phyloP scores from a whole-genome alignment of 2,329 filamentous ascomycete genomes.

The Colletotrichum endophyticum region DNA sequence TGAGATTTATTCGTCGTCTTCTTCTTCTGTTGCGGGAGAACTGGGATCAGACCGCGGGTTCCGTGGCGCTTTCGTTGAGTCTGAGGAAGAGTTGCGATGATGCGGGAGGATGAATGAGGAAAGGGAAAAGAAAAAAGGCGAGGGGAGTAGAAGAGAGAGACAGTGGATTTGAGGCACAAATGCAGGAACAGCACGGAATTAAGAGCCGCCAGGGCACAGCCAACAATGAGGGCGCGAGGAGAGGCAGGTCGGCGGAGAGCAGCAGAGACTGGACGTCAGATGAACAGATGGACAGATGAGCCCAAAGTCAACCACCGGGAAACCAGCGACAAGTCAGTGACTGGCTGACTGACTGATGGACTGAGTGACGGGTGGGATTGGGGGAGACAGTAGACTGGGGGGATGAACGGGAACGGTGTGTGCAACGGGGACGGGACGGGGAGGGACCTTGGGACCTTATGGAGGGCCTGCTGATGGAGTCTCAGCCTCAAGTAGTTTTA shows the following conservation, averaged over 20 bases:
- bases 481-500: slow-evolving; percentile 39
- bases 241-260: neutral
- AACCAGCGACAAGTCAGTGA: slow-evolving; percentile 1
- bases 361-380: neutral
- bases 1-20: neutral
- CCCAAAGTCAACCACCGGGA: slow-evolving; percentile 10
- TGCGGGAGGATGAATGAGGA: neutral
- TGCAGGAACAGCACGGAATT: slow-evolving; percentile 28
- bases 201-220: slow-evolving; percentile 20
- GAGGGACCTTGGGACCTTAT: slow-evolving; percentile 21
- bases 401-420: neutral
- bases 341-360: neutral
- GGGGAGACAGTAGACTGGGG: neutral
- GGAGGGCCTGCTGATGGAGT: slow-evolving; percentile 44
- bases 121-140: slow-evolving; percentile 16
- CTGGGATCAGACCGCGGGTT: neutral
- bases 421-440: neutral
- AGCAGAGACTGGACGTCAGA: slow-evolving; percentile 12
- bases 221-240: slow-evolving; percentile 14
- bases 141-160: neutral
- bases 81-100: neutral
- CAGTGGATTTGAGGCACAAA: slow-evolving; percentile 25
- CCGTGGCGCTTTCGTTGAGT: neutral
- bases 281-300: slow-evolving; percentile 28
- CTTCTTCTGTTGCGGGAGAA: neutral